Base-by-base conservation (phyloP, 1,139 yeast species). In the Hansenula lynferdii region DNA sequence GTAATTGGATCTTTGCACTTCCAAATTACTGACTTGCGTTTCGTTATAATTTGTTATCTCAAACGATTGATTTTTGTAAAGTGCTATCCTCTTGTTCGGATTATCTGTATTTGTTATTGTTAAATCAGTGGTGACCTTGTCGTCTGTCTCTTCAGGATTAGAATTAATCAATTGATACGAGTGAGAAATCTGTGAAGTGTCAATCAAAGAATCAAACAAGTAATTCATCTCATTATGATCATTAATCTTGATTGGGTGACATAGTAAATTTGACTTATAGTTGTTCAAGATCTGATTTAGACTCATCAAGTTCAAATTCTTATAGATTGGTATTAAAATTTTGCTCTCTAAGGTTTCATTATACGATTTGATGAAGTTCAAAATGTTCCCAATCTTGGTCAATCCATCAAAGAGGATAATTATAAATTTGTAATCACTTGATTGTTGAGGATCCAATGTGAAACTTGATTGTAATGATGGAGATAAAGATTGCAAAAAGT, bases 351-450 rank as follows among this genome's bases (percentile, higher is more conserved):
- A 20, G 2, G 32, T 27, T 1, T 28, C 17, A 20, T 40, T 34
- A 12, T 37, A 34, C 11, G 39, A 35, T 32, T 49, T 51, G 36
- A 53, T 45, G 30, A 50, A 50, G 29, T 52, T 50, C 37, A 52
- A 40, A 10, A 53, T 48, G 30, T 53, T 53, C 1, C 57, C 57
- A 36, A 53, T 51, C 41, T 53, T 53, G 21, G 43, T 38, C 22
- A 53, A 39, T 6, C 56, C 57, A 40, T 53, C 55, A 42, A 53
- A 53, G 9, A 53, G 42, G 4, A 53, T 40, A 18, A 53, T 31
- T 8, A 48, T 35, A 3, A 52, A 34, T 17, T 42, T 44, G 29
- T 38, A 49, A 14, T 49, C 37, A 0, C 43, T 49, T 8, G 6
- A 4, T 4, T 16, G 5, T 17, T 41, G 27, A 19, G 34, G 19